Evolutionary conservation across 2,329 filamentous ascomycete species (phyloP), one percentile per base, ranked within the genome.

Genomic region (Blumeriella jaapii): DNA sequence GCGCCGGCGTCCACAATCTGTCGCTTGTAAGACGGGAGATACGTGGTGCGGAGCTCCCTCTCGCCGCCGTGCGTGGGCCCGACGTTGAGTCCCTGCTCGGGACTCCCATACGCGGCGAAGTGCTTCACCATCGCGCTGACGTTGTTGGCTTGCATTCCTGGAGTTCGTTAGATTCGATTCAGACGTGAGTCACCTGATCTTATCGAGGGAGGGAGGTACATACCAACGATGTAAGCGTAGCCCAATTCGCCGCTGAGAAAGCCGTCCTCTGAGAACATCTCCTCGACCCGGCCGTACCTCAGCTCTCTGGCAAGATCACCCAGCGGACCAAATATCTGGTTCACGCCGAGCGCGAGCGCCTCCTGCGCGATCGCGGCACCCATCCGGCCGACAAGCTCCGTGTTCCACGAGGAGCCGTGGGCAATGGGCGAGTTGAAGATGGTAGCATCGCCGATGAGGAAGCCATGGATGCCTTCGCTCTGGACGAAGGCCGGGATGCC

Each of bases 401-500:
- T 68, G 51, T 85, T 81, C 61, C 76, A 85, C 0, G 78, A 78
- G 50, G 77, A 82, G 11, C 72, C 79, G 34, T 80, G 71, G 6
- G 64, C 79, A 46, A 85, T 83, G 0, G 81, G 80, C 1, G 76
- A 82, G 57, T 84, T 85, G 62, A 84, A 86, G 40, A 85, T 81
- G 1, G 81, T 85, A 2, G 78, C 79, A 53, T 84, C 84, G 7
- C 70, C 69, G 27, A 78, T 69, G 19, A 83, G 61, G 45, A 84
- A 75, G 1, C 79, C 81, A 49, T 85, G 80, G 28, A 85, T 78
- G 23, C 74, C 78, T 57, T 86, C 81, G 3, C 71, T 79, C 56
- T 85, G 81, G 10, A 81, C 73, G 46, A 83, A 67, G 1, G 80
- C 74, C 5, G 81, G 81, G 34, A 85, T 85, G 0, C 78, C 80